These are phyloP conservation scores for Selaginella moellendorffii DNA, from an alignment of 75 land plant genomes.

Conservation along the genomic window DNA sequence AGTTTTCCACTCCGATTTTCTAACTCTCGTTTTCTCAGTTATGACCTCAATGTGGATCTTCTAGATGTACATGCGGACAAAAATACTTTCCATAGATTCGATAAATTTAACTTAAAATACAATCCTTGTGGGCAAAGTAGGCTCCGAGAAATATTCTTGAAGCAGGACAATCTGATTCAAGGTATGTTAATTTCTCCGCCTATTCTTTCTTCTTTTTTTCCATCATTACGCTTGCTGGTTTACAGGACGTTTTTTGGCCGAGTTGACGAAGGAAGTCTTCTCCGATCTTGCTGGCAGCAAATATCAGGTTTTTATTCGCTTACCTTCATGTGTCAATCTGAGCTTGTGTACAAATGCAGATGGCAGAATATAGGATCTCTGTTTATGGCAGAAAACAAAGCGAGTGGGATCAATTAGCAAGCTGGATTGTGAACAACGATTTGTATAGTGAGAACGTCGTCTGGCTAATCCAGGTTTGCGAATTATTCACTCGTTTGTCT, in stretches of 20 bases:
- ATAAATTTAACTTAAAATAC: slow-evolving; percentile 93
- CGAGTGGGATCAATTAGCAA: slow-evolving; percentile 97
- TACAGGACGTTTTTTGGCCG: slow-evolving; percentile 86
- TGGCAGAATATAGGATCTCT: slow-evolving; percentile 95
- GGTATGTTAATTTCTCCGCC: slow-evolving; percentile 24
- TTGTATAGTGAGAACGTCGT: slow-evolving; percentile 94
- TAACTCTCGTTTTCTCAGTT: slow-evolving; percentile 30
- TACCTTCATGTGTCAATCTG: neutral
- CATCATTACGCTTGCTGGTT: neutral
- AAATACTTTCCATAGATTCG: slow-evolving; percentile 96
- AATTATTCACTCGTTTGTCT: neutral
- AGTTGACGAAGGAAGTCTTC: slow-evolving; percentile 89
- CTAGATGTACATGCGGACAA: slow-evolving; percentile 99
- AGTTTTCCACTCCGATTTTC: neutral
- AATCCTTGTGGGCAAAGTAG: slow-evolving; percentile 99
- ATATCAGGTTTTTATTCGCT: slow-evolving; percentile 42
- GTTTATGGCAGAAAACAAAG: slow-evolving; percentile 96
- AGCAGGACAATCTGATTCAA: slow-evolving; percentile 97
- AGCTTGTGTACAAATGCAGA: slow-evolving; percentile 27
- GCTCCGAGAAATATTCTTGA: slow-evolving; percentile 88
- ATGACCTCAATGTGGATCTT: slow-evolving; percentile 91
- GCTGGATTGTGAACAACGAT: slow-evolving; percentile 95
- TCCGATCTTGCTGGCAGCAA: slow-evolving; percentile 82
- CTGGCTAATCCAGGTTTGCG: slow-evolving; percentile 87
- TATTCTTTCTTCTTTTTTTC: neutral